These are phyloP conservation scores for Leccinum glutinopallens DNA, from an alignment of 1,284 basidiomycete genomes.

Conservation along the genomic window DNA sequence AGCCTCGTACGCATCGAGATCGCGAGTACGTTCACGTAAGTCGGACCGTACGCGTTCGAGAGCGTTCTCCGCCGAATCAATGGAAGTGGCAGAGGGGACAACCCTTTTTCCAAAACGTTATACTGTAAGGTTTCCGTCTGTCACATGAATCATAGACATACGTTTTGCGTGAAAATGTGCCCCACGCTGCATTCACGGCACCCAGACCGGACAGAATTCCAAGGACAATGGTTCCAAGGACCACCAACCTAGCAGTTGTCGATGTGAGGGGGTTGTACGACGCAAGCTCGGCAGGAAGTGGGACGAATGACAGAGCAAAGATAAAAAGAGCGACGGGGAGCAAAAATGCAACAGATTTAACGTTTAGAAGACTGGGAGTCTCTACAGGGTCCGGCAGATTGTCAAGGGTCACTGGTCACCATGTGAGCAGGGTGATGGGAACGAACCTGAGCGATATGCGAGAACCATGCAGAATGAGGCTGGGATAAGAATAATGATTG, in stretches of 20 bases:
- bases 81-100: constrained; percentile 29
- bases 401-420: background rate
- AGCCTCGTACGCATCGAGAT: constrained; percentile 28
- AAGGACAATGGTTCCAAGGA: constrained; percentile 71
- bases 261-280: constrained; percentile 46
- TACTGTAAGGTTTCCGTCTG: constrained; percentile 8
- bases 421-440: background rate
- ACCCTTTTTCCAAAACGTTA: constrained; percentile 22
- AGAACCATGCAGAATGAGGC: constrained; percentile 61
- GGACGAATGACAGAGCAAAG: constrained; percentile 62
- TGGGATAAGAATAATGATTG: constrained; percentile 64
- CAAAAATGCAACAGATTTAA: constrained; percentile 26
- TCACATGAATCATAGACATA: constrained; percentile 27
- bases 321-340: constrained; percentile 59
- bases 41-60: constrained; percentile 36
- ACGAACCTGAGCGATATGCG: constrained; percentile 42
- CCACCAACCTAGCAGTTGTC: constrained; percentile 64
- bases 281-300: constrained; percentile 55
- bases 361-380: constrained; percentile 28
- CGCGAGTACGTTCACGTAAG: constrained; percentile 33
- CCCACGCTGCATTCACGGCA: constrained; percentile 67
- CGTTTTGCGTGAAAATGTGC: constrained; percentile 35
- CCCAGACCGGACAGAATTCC: constrained; percentile 76
- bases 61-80: constrained; percentile 36
- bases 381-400: constrained; percentile 22